Base-by-base conservation (phyloP, 257 asterid species). In the Solanum pimpinellifolium region DNA sequence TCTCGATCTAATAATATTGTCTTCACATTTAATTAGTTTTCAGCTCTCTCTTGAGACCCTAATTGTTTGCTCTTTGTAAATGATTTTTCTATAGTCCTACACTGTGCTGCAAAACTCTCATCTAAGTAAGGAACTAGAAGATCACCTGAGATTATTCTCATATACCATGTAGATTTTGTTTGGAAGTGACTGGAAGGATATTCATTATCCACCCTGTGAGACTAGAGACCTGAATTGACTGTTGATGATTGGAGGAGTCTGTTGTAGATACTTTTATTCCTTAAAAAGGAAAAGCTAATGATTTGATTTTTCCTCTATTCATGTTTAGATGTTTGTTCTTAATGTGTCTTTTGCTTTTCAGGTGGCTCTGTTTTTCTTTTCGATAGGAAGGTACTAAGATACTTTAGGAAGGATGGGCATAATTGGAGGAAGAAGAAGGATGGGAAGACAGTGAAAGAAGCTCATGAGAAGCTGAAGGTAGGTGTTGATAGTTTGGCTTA, bases 351-450 rank as follows among this genome's bases (percentile, higher is more conserved):
- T 73, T 76, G 87, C 78, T 86, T 87, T 70, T 87, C 95, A 97
- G 99, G 99, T 91, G 99, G 99, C 75, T 97, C 98, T 82, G 97
- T 97, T 90, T 97, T 97, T 90, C 94, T 97, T 86, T 97, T 97
- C 91, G 96, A 97, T 89, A 96, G 99, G 87, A 97, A 95, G 92
- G 96, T 94, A 70, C 91, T 97, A 76, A 90, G 99, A 90, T 95
- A 95, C 90, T 97, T 97, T 87, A 95, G 99, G 86, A 97, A 95
- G 92, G 99, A 97, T 92, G 98, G 96, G 21, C 98, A 97, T 89
- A 95, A 92, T 84, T 97, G 99, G 99, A 93, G 98, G 92, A 95
- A 97, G 91, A 97, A 97, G 90, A 95, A 90, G 91, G 99, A 97
- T 73, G 99, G 99, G 84, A 97, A 97, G 92, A 97, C 99, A 87